A percentile compares a stretch with the other conserved stretches of the same genome.
These are phyloP conservation scores for Thymus quinquecostatus DNA, from an alignment of 257 asterid species.

Conservation along the genomic window DNA sequence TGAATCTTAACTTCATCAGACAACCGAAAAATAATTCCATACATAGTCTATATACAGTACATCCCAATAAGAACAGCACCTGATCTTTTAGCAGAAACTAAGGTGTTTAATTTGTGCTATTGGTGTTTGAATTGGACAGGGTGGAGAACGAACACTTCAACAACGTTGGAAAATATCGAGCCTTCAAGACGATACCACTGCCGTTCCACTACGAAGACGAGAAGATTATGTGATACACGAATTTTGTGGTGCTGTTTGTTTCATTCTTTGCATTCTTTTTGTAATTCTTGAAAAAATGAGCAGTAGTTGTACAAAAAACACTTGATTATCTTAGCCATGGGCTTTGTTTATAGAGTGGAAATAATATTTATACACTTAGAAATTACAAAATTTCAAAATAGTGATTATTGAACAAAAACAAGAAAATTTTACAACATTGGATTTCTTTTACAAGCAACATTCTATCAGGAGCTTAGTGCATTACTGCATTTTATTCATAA, in stretches of 20 bases:
- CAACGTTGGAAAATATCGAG: conserved; percentile 76
- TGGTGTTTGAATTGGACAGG: conserved; percentile 40
- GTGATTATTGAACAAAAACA: neutral
- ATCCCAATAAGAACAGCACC: neutral
- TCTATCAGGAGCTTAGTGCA: conserved; percentile 30
- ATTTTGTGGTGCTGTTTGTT: neutral
- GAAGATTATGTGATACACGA: conserved; percentile 33
- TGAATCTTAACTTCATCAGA: neutral
- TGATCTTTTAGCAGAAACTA: neutral
- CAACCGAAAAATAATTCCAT: neutral
- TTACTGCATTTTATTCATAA: neutral
- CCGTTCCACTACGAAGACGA: conserved; percentile 79
- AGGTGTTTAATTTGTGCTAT: neutral
- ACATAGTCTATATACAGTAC: neutral
- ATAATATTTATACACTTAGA: neutral
- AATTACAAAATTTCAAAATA: too few relatives aligned
- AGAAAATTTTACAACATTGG: neutral
- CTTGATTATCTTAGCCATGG: neutral
- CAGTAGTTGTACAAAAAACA: neutral
- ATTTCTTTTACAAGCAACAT: conserved; percentile 19
- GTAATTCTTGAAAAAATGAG: neutral
- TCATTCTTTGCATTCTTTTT: conserved; percentile 19
- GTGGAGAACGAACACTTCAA: conserved; percentile 85
- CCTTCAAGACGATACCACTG: conserved; percentile 71
- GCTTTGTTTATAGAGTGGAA: neutral